Base-by-base conservation (phyloP, 192 early-diverging fungal genomes). In the Irineochytrium annulatum region DNA sequence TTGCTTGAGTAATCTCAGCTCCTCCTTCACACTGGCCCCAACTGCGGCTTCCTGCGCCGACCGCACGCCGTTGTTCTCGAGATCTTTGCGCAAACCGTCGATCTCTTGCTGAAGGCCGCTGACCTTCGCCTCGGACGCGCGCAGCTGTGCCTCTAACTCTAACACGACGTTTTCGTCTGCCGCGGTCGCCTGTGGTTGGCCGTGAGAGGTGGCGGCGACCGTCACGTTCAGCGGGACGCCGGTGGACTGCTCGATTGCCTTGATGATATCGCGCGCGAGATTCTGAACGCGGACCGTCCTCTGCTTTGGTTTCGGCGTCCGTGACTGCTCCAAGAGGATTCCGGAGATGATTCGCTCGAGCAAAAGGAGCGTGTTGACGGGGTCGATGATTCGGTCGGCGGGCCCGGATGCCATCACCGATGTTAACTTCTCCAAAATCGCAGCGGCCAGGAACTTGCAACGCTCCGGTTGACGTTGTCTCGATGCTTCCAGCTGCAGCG, bases 61-160 rank as follows among this genome's bases (percentile, higher is more conserved):
- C n/a, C n/a, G n/a, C 45, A 20, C 35, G 62, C 63, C 52, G 62
- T 60, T 43, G 19, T 33, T 31, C 34, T 41, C 64, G 26, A 67
- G 30, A 11, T 33, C 20, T 17, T 16, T 14, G 6, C 43, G 39
- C 17, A 70, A 41, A 17, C 49, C 46, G 5, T 71, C 69, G 16
- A 63, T 60, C 57, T 68, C 60, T 44, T 71, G 62, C 16, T 34
- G 34, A 11, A 69, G 60, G n/a, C 60, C 43, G 13, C 49, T 65
- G 6, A 24, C 8, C 24, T 45, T 39, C 20, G 39, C 43, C 3
- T 62, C 43, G 2, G 58, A n/a, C n/a, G n/a, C n/a, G n/a, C n/a
- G n/a, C n/a, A n/a, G n/a, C n/a, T n/a, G n/a, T n/a, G n/a, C n/a
- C n/a, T n/a, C n/a, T n/a, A n/a, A n/a, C n/a, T n/a, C n/a, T n/a